A percentile compares a stretch with the other conserved stretches of the same genome.
Conservation (phyloP, 441 rosid genomes). For the Bruguiera hainesii region DNA sequence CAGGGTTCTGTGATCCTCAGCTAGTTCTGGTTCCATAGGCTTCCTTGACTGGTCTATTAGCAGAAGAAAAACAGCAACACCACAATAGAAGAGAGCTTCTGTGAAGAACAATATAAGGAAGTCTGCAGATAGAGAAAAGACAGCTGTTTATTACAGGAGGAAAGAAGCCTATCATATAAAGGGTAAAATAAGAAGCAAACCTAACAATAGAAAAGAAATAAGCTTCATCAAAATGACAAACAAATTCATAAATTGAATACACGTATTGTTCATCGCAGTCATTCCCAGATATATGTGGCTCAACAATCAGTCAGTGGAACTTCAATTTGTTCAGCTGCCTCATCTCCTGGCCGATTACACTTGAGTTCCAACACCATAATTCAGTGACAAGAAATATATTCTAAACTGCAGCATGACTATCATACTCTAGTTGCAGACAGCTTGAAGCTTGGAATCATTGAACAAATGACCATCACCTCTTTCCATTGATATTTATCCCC, state of each 20-base stretch:
- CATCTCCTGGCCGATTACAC: no score
- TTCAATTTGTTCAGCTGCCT: no score
- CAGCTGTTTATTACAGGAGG: constrained; percentile 17
- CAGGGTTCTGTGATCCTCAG: constrained; percentile 19
- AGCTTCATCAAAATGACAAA: not conserved
- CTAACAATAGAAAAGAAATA: not conserved
- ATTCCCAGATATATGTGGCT: not conserved
- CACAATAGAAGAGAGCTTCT: constrained; percentile 93
- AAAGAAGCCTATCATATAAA: constrained; percentile 8
- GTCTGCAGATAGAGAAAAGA: constrained; percentile 55
- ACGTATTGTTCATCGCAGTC: not conserved
- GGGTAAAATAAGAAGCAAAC: constrained; percentile 10
- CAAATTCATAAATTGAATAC: not conserved
- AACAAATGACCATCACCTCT: not conserved
- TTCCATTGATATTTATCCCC: not conserved
- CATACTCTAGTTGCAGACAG: not conserved
- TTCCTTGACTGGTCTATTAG: constrained; percentile 59
- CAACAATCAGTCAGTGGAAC: no score
- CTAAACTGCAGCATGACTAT: no score
- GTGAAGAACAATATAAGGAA: constrained; percentile 96
- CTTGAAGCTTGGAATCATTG: not conserved
- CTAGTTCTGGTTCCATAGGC: constrained; percentile 30
- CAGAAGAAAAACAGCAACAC: constrained; percentile 69
- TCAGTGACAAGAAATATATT: no score
- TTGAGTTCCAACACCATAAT: no score